These are phyloP conservation scores for Picochlorum sp. DNA, from an alignment of 139 green algal genomes.

Conservation along the genomic window DNA sequence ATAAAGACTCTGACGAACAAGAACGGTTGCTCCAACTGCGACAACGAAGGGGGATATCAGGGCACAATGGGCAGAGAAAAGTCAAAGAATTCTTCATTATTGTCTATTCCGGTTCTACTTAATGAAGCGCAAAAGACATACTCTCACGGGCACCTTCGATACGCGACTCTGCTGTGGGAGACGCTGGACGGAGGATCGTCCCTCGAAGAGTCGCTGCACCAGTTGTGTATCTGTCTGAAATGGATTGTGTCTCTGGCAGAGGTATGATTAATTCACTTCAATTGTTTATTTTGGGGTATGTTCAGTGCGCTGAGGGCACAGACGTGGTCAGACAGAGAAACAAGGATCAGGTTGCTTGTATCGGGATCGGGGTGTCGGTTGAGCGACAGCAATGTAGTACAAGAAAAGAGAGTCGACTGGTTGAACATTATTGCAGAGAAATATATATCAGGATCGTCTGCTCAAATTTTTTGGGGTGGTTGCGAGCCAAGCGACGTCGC, in stretches of 20 bases:
- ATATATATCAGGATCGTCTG: slow-evolving; percentile 27
- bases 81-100: background rate
- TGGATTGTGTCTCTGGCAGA: slow-evolving; percentile 14
- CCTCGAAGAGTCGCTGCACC: background rate
- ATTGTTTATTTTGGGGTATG: too few species aligned
- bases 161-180: slow-evolving; percentile 23
- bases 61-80: background rate
- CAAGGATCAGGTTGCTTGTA: background rate
- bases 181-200: background rate
- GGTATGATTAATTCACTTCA: too few species aligned
- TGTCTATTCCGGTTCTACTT: slow-evolving; percentile 16
- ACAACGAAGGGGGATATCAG: too few species aligned
- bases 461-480: slow-evolving; percentile 33
- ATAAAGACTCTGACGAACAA: too few species aligned
- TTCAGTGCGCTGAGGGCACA: too few species aligned
- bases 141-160: slow-evolving; percentile 8
- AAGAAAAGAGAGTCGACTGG: background rate
- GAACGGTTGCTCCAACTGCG: too few species aligned
- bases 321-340: too few species aligned
- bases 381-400: too few species aligned
- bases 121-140: slow-evolving; percentile 23
- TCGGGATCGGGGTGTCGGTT: background rate
- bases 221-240: slow-evolving; percentile 15
- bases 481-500: background rate
- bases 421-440: slow-evolving; percentile 5